These are phyloP conservation scores for Fusarium chaquense DNA, from an alignment of 2,329 filamentous ascomycete genomes.

Conservation along the genomic window DNA sequence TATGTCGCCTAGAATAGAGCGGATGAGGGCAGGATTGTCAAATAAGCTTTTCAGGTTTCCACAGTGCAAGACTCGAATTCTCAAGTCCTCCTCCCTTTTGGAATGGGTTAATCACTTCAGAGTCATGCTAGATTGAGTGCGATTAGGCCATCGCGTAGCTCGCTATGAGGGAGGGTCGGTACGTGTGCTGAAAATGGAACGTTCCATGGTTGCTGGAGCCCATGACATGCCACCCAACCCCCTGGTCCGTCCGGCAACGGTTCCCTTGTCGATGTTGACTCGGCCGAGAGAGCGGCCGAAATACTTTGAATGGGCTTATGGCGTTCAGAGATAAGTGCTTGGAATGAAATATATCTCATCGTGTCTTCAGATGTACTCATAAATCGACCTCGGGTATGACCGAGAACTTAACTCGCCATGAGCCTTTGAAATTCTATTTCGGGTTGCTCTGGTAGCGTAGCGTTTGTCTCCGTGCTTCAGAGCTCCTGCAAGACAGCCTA, in stretches of 20 bases:
- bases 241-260: constrained; percentile 24
- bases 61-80: background rate
- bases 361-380: background rate
- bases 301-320: constrained; percentile 3
- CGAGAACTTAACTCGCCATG: background rate
- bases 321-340: background rate
- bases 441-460: constrained; percentile 2
- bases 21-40: background rate
- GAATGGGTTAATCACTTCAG: background rate
- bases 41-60: background rate
- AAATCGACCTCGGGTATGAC: background rate
- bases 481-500: constrained; percentile 27
- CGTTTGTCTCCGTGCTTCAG: constrained; percentile 11
- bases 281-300: constrained; percentile 37
- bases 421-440: constrained; percentile 11
- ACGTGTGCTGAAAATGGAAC: constrained; percentile 36
- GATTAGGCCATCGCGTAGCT: constrained; percentile 3
- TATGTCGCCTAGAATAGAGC: constrained; percentile 1
- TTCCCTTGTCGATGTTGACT: constrained; percentile 22
- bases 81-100: background rate
- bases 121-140: background rate
- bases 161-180: background rate
- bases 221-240: constrained; percentile 33
- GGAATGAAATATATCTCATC: background rate
- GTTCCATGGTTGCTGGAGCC: constrained; percentile 37